A percentile compares a stretch with the other conserved stretches of the same genome.
phyloP scores from a whole-genome alignment of 768 basidiomycete species.

The Hypsizygus marmoreus region DNA sequence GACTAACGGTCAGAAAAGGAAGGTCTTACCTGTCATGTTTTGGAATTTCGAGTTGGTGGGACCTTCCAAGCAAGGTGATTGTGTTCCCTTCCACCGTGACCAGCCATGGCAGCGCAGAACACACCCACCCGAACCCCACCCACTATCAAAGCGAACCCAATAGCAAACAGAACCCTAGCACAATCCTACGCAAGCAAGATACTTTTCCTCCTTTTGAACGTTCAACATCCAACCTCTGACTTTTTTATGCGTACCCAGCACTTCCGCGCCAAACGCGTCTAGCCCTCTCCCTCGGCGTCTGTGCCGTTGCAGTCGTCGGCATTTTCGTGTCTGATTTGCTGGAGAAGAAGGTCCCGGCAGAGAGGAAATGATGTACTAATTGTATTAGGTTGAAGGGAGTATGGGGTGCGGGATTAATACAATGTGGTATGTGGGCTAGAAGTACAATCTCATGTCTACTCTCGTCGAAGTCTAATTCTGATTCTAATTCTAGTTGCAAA shows the following conservation, averaged over 20 bases:
- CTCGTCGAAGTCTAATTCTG: too few relatives aligned
- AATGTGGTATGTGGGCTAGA: slow-evolving; percentile 14
- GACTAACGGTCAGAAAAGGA: too few relatives aligned
- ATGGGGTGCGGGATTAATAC: slow-evolving; percentile 6
- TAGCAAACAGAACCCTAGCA: slow-evolving; percentile 30
- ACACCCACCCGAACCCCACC: slow-evolving; percentile 1
- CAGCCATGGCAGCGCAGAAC: slow-evolving; percentile 7
- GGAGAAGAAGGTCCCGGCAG: slow-evolving; percentile 40
- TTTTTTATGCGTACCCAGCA: slow-evolving; percentile 31
- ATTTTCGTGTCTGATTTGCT: slow-evolving; percentile 52
- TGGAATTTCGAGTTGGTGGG: too few relatives aligned
- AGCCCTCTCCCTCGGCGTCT: slow-evolving; percentile 49
- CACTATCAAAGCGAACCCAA: slow-evolving; percentile 17
- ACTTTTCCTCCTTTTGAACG: not conserved
- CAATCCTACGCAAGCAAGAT: slow-evolving; percentile 42
- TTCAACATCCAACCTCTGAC: slow-evolving; percentile 11
- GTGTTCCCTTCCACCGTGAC: not conserved
- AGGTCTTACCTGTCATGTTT: too few relatives aligned
- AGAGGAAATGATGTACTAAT: slow-evolving; percentile 13
- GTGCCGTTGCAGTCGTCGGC: slow-evolving; percentile 47
- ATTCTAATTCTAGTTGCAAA: too few relatives aligned
- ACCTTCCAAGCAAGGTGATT: too few relatives aligned
- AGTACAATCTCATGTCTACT: too few relatives aligned
- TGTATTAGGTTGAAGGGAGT: not conserved
- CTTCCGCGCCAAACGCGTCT: slow-evolving; percentile 57